Base-by-base conservation (phyloP, 257 asterid species). In the Nicotiana obtusifolia region DNA sequence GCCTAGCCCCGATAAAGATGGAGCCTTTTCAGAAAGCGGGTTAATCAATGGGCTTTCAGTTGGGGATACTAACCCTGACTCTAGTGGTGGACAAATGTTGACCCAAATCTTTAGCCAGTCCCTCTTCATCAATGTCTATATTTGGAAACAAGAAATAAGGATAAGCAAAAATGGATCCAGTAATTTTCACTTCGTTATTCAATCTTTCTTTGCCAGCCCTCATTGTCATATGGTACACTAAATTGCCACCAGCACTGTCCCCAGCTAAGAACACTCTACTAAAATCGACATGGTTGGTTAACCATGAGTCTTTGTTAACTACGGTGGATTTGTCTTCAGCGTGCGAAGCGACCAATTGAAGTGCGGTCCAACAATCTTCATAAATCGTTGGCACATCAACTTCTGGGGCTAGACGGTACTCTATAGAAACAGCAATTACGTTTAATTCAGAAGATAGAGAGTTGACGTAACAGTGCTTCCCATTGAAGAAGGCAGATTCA, bases 331-430 rank as follows among this genome's bases (percentile, higher is more conserved):
- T 54, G 5, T 83, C 33, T 56, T 9, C 7, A 20, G 83, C 33
- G 11, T 81, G 80, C 9, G 82, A 62, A 14, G 79, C 81, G n/a
- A 81, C 71, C 88, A 86, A 86, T 16, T 86, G 83, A n/a, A 86
- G 52, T 5, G 86, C 86, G 13, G 69, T 68, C 88, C 86, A 86
- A 52, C 82, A 80, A 60, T 86, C 88, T 22, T 83, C 82, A 41
- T 81, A 83, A 47, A 82, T 82, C 1, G 78, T 57, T 14, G 88
- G 86, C 33, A 86, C 60, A 60, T 64, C 83, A 62, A 82, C 73
- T 47, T 87, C 89, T 0, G 89, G 89, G 24, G 87, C 89, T 1
- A 77, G 84, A 5, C 86, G 77, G 60, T 86, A 86, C 28, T 86
- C 84, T 2, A 86, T 86, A 3, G 89, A 84, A 2, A 86, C 30